Percentiles rank a stretch among this genome's conserved stretches.
phyloP scores from a whole-genome alignment of 352 stramenopile species.

The Phytophthora niederhauseri region DNA sequence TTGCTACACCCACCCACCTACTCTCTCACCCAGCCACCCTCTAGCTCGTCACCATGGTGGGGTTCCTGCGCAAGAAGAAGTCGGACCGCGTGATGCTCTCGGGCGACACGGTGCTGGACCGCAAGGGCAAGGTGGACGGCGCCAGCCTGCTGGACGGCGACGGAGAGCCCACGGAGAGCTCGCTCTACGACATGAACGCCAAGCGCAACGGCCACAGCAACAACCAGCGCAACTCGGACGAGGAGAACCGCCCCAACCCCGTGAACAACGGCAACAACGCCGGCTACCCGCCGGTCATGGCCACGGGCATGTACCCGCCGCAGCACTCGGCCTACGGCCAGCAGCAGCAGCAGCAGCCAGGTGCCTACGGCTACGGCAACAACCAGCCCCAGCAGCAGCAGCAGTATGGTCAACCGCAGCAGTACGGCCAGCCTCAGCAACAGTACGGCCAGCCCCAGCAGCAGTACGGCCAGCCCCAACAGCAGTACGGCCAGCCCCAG shows the following conservation, averaged over 20 bases:
- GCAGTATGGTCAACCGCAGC: constrained; percentile 27
- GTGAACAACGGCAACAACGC: constrained; percentile 23
- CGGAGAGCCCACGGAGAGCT: constrained; percentile 70
- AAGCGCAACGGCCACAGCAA: constrained; percentile 38
- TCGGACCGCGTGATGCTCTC: constrained; percentile 72
- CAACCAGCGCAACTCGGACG: constrained; percentile 61
- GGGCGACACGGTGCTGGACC: constrained; percentile 77
- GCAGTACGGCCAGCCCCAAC: constrained; percentile 33
- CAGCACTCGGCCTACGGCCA: constrained; percentile 56
- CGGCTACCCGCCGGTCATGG: constrained; percentile 52
- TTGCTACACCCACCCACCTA: constrained; percentile 6
- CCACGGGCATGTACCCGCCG: constrained; percentile 56
- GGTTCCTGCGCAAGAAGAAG: constrained; percentile 89
- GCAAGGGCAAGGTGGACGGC: constrained; percentile 85
- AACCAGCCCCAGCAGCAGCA: constrained; percentile 21
- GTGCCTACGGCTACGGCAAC: constrained; percentile 31
- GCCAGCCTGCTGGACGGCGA: constrained; percentile 84
- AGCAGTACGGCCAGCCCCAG: constrained; percentile 27
- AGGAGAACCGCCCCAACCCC: constrained; percentile 55
- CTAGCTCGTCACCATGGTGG: constrained; percentile 51
- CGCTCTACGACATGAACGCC: constrained; percentile 72
- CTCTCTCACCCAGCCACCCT: constrained; percentile 9
- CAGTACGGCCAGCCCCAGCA: constrained; percentile 28
- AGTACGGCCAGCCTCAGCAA: constrained; percentile 33
- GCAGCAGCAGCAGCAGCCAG: constrained; percentile 30